phyloP scores from a whole-genome alignment of 257 asterid species.

The Nicotiana otophora region DNA sequence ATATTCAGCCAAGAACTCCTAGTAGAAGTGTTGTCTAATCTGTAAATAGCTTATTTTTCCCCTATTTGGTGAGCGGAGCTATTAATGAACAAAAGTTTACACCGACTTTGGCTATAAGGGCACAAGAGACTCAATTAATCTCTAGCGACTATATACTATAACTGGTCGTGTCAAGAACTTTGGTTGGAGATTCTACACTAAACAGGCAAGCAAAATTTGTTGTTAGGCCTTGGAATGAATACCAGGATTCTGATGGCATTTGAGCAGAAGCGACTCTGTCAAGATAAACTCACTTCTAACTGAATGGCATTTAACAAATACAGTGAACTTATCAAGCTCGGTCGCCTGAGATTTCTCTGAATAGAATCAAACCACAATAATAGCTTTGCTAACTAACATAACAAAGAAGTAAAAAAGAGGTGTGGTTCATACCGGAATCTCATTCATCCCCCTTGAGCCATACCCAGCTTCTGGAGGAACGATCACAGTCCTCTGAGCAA shows the following conservation, averaged over 20 bases:
- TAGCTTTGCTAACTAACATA: background rate
- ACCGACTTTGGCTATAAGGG: background rate
- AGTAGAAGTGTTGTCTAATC: background rate
- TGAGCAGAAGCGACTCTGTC: background rate
- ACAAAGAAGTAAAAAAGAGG: background rate
- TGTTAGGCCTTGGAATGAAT: background rate
- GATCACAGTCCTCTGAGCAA: slow-evolving; percentile 73
- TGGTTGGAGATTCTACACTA: background rate
- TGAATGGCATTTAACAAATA: background rate
- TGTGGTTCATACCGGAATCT: slow-evolving; percentile 66
- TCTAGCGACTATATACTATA: background rate
- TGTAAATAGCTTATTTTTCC: background rate
- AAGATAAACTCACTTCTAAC: background rate
- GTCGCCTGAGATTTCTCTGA: background rate
- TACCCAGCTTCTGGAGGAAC: slow-evolving; percentile 89
- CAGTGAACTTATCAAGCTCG: background rate
- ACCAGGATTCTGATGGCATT: background rate
- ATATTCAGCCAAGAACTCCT: background rate
- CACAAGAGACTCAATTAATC: background rate
- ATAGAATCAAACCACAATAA: background rate
- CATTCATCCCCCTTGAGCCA: slow-evolving; percentile 83
- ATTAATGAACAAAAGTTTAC: background rate
- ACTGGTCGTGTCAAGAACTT: background rate
- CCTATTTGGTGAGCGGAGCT: background rate
- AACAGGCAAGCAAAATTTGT: background rate